Evolutionary conservation across 2,329 filamentous ascomycete species (phyloP).

Genomic region (Aspergillus neoniger): DNA sequence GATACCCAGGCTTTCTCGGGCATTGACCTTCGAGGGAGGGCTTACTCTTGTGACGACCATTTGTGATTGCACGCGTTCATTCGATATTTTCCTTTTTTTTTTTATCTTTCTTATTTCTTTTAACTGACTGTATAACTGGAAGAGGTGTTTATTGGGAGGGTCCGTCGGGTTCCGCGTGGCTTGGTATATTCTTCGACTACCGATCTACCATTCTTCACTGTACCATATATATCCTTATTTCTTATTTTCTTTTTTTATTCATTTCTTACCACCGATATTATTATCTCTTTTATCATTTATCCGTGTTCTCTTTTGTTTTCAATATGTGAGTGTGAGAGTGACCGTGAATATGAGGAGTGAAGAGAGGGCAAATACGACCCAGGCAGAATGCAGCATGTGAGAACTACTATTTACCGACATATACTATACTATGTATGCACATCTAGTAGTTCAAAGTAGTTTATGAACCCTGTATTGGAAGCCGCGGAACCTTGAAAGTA

Average conservation of each 20-base stretch:
- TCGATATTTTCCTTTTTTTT: slow-evolving; percentile 3
- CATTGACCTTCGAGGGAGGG: slow-evolving; percentile 20
- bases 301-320: slow-evolving; percentile 4
- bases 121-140: slow-evolving; percentile 17
- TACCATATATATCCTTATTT: slow-evolving; percentile 14
- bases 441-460: too few species aligned
- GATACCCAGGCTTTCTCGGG: slow-evolving; percentile 27
- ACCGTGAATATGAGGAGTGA: neutral
- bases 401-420: neutral
- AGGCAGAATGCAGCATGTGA: neutral
- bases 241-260: neutral
- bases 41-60: slow-evolving; percentile 23
- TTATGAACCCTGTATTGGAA: neutral
- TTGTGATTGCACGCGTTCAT: slow-evolving; percentile 10
- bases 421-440: too few species aligned
- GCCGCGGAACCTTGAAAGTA: neutral
- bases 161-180: slow-evolving; percentile 5
- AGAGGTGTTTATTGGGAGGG: slow-evolving; percentile 19
- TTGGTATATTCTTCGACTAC: slow-evolving; percentile 1
- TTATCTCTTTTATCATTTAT: slow-evolving; percentile 1
- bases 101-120: too few species aligned
- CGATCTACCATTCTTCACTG: slow-evolving; percentile 14
- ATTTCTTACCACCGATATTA: neutral
- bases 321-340: neutral
- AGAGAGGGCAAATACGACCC: neutral